Conservation (phyloP, 176 grass and related monocot species). For the Oropetium thomaeum region DNA sequence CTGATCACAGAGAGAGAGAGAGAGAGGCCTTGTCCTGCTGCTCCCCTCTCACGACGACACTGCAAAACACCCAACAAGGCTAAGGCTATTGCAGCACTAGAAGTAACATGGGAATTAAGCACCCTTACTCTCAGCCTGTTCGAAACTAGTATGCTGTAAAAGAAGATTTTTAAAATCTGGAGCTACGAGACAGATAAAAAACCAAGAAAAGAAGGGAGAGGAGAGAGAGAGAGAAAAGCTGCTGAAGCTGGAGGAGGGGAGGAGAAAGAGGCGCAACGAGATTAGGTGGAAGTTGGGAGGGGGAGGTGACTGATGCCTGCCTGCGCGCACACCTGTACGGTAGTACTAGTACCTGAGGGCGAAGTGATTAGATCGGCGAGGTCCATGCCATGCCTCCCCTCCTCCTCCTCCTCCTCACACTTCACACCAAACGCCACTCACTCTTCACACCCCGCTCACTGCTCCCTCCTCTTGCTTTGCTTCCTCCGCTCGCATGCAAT, state of each 20-base stretch:
- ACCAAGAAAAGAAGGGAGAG: not conserved
- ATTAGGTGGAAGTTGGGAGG: constrained; percentile 46
- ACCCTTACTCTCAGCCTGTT: not conserved
- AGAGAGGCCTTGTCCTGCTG: constrained; percentile 15
- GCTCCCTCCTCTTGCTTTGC: constrained; percentile 1
- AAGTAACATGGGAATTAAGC: constrained; percentile 31
- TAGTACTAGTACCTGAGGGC: constrained; percentile 6
- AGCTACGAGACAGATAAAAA: constrained; percentile 28
- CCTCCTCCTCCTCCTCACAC: not conserved
- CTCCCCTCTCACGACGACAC: not conserved
- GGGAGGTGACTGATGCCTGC: constrained; percentile 36
- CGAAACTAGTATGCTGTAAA: not conserved
- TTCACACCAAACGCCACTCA: constrained; percentile 31
- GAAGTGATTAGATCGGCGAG: constrained; percentile 35
- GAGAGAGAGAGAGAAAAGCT: not conserved
- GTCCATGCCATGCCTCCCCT: constrained; percentile 10
- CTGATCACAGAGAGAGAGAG: no score
- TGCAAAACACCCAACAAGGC: not conserved
- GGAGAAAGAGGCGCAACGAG: not conserved
- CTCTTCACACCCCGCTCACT: constrained; percentile 1
- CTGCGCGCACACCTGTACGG: constrained; percentile 31
- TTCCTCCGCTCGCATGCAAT: constrained; percentile 39
- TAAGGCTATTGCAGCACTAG: constrained; percentile 8
- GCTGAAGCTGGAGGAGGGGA: no score
- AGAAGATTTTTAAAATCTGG: constrained; percentile 22